These are phyloP conservation scores for Juglanconis sp. DNA, from an alignment of 2,329 filamentous ascomycete genomes.

Conservation along the genomic window DNA sequence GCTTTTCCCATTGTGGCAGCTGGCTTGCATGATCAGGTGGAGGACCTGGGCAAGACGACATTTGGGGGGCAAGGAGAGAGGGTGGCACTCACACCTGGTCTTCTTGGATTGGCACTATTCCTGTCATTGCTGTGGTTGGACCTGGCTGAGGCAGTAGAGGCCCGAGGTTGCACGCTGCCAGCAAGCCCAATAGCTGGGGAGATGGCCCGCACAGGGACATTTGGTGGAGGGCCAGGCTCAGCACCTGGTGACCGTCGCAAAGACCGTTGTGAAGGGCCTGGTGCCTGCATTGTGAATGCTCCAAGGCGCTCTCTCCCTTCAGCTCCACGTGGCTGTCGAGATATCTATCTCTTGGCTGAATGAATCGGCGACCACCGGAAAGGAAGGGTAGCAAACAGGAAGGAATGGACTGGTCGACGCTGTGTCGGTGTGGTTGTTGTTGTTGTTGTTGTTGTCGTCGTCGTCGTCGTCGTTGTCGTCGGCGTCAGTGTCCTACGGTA, in stretches of 20 bases:
- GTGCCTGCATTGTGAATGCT: conserved; percentile 45
- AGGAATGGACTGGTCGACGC: too few species aligned
- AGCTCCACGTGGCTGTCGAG: not conserved
- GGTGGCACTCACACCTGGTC: conserved; percentile 53
- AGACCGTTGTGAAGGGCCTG: conserved; percentile 49
- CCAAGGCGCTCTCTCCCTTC: not conserved
- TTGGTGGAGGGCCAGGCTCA: conserved; percentile 57
- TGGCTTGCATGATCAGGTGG: conserved; percentile 13
- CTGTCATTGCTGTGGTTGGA: conserved; percentile 36
- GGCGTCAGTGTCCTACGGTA: too few species aligned
- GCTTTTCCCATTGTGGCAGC: not conserved
- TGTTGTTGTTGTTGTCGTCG: too few species aligned
- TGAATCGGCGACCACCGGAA: not conserved
- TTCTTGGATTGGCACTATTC: conserved; percentile 45
- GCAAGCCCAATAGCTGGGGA: conserved; percentile 54
- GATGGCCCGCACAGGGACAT: conserved; percentile 54
- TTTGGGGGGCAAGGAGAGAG: conserved; percentile 8
- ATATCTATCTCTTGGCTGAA: too few species aligned
- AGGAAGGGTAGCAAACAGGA: too few species aligned
- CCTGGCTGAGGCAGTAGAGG: conserved; percentile 64
- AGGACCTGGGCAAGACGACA: conserved; percentile 5
- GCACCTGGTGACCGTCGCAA: conserved; percentile 61
- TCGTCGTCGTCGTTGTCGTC: too few species aligned
- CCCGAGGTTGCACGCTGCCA: conserved; percentile 49
- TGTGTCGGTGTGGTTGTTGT: too few species aligned